phyloP scores from a whole-genome alignment of 1,284 basidiomycete species.

The Chalciporus sp. region DNA sequence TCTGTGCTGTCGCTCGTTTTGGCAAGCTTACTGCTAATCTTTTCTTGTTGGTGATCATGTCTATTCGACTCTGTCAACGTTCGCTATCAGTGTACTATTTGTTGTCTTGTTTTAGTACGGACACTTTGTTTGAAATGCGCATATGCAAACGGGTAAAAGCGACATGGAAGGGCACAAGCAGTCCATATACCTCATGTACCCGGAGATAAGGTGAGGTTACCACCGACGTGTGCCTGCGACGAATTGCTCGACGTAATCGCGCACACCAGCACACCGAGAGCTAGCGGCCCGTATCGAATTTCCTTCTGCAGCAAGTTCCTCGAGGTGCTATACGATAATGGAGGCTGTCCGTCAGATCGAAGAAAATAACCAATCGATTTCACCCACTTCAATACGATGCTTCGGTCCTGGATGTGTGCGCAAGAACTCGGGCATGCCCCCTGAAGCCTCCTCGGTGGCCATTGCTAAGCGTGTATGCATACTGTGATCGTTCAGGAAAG shows the following conservation, averaged over 20 bases:
- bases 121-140: not conserved
- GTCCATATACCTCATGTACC: not conserved
- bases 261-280: constrained; percentile 45
- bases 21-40: constrained; percentile 4
- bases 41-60: constrained; percentile 6
- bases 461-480: constrained; percentile 68
- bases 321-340: constrained; percentile 46
- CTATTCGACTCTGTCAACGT: not conserved
- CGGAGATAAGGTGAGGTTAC: not conserved
- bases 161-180: not conserved
- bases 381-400: constrained; percentile 67
- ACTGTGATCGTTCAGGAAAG: constrained; percentile 38
- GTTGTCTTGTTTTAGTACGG: not conserved
- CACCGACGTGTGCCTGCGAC: constrained; percentile 20
- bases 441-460: constrained; percentile 44
- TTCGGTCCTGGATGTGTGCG: constrained; percentile 78
- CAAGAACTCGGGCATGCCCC: constrained; percentile 51
- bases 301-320: constrained; percentile 57
- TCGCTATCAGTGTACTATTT: not conserved
- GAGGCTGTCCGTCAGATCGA: not conserved
- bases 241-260: constrained; percentile 29
- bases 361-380: not conserved
- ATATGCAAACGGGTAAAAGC: not conserved
- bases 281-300: constrained; percentile 52
- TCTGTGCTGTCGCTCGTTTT: constrained; percentile 15